phyloP scores from a whole-genome alignment of 495 filamentous ascomycete species.

The Acidomyces sp. region DNA sequence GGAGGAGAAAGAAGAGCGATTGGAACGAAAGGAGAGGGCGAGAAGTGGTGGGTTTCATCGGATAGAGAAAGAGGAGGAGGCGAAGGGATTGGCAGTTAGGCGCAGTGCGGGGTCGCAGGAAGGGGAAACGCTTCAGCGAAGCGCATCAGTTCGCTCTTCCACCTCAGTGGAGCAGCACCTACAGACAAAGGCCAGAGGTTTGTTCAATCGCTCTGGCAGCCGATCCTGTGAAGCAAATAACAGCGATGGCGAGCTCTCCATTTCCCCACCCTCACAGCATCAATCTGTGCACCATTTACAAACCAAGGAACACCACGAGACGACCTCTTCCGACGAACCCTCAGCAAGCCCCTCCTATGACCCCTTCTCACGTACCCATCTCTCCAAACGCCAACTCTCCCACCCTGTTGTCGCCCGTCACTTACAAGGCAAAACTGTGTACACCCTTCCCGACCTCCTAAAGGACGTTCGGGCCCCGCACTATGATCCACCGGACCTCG shows the following conservation, averaged over 20 bases:
- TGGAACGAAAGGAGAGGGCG: conserved; percentile 39
- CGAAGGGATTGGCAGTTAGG: too few relatives aligned
- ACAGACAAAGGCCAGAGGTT: too few relatives aligned
- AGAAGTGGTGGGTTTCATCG: conserved; percentile 47
- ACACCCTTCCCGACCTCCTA: conserved; percentile 69
- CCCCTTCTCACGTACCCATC: conserved; percentile 69
- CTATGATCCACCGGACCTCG: conserved; percentile 74
- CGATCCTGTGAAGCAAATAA: too few relatives aligned
- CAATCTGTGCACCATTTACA: background rate
- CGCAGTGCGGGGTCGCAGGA: too few relatives aligned
- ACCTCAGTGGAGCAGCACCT: too few relatives aligned
- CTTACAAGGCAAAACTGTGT: conserved; percentile 60
- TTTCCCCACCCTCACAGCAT: too few relatives aligned
- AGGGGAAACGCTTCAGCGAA: background rate
- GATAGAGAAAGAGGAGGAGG: too few relatives aligned
- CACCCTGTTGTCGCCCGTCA: conserved; percentile 65
- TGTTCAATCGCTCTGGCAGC: too few relatives aligned
- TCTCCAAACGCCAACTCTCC: conserved; percentile 75
- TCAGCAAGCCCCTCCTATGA: conserved; percentile 42
- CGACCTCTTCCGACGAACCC: conserved; percentile 1
- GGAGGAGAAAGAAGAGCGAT: conserved; percentile 42
- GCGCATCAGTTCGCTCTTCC: background rate
- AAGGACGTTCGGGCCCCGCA: conserved; percentile 66
- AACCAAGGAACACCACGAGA: background rate
- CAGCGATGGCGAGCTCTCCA: too few relatives aligned